These are phyloP conservation scores for Tolypocladium ovalisporum DNA, from an alignment of 2,329 filamentous ascomycete species.

Conservation along the genomic window DNA sequence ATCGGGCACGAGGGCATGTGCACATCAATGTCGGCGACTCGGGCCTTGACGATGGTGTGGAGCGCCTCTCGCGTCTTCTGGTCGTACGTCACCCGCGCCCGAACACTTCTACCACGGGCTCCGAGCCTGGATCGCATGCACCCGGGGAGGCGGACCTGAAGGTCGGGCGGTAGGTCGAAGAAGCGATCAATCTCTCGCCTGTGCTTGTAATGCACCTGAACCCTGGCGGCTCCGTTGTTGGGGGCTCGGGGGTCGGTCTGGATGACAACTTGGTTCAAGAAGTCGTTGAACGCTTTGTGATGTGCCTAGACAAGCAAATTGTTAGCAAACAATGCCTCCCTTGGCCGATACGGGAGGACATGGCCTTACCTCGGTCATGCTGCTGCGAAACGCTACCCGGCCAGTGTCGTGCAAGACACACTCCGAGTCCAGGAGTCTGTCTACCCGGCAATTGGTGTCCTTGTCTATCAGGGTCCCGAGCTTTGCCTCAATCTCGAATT, in stretches of 20 bases:
- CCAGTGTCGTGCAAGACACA: constrained; percentile 53
- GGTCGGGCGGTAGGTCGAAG: constrained; percentile 56
- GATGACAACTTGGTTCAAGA: constrained; percentile 60
- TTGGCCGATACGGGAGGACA: not conserved
- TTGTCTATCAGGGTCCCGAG: constrained; percentile 71
- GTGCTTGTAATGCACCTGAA: constrained; percentile 70
- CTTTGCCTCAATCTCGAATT: constrained; percentile 92
- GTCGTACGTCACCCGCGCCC: constrained; percentile 60
- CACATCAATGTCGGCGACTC: constrained; percentile 81
- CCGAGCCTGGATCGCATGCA: constrained; percentile 49
- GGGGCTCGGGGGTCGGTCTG: constrained; percentile 46
- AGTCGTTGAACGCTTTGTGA: constrained; percentile 75
- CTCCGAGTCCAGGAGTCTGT: constrained; percentile 58
- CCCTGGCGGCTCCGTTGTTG: constrained; percentile 32
- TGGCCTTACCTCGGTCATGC: constrained; percentile 73
- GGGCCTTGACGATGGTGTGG: constrained; percentile 81
- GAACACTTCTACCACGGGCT: constrained; percentile 31
- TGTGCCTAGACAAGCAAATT: constrained; percentile 46
- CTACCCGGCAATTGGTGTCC: constrained; percentile 57
- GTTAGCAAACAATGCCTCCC: not conserved
- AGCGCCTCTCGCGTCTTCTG: constrained; percentile 59
- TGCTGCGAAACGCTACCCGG: constrained; percentile 66
- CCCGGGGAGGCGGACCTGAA: constrained; percentile 50
- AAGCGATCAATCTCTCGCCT: constrained; percentile 76
- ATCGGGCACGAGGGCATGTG: constrained; percentile 67